These are phyloP conservation scores for Ananas comosus DNA, from an alignment of 176 grass and related monocot species.

Conservation along the genomic window DNA sequence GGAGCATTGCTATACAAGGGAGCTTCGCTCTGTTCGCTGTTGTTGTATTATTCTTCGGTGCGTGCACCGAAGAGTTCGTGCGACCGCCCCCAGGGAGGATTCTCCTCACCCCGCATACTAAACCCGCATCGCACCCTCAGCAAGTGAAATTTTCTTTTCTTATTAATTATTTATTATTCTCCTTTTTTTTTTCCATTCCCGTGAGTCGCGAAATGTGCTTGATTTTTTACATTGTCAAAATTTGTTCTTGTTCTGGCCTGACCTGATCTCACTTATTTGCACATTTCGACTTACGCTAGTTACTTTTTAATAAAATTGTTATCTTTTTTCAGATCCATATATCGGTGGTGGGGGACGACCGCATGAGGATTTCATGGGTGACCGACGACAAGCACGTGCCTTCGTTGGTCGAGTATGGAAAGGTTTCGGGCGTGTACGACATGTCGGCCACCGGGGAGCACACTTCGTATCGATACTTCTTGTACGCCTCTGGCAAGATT, in stretches of 20 bases:
- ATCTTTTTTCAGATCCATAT: slow-evolving; percentile 41
- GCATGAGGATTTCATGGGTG: slow-evolving; percentile 62
- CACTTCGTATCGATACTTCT: slow-evolving; percentile 74
- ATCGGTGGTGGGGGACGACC: slow-evolving; percentile 36
- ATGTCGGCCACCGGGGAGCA: slow-evolving; percentile 42
- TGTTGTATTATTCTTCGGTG: slow-evolving; percentile 8
- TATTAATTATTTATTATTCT: not conserved
- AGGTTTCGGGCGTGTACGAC: slow-evolving; percentile 35
- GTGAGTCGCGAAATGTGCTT: not conserved
- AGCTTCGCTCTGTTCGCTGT: slow-evolving; percentile 23
- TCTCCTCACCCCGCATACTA: slow-evolving; percentile 38
- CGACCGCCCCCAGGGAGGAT: slow-evolving; percentile 46
- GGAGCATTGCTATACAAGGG: slow-evolving; percentile 44
- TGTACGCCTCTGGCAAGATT: slow-evolving; percentile 80
- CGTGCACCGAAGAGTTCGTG: slow-evolving; percentile 23
- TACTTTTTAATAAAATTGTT: not conserved
- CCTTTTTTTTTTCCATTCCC: not conserved
- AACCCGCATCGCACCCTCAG: slow-evolving; percentile 49
- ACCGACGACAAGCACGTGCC: slow-evolving; percentile 50
- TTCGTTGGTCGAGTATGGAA: slow-evolving; percentile 63
- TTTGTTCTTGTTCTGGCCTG: not conserved
- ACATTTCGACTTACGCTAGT: not conserved
- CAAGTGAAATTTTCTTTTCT: slow-evolving; percentile 33
- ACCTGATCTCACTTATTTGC: not conserved
- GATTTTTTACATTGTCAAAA: not conserved